phyloP scores from a whole-genome alignment of 108 stramenopile genomes.

The Seminavis robusta region DNA sequence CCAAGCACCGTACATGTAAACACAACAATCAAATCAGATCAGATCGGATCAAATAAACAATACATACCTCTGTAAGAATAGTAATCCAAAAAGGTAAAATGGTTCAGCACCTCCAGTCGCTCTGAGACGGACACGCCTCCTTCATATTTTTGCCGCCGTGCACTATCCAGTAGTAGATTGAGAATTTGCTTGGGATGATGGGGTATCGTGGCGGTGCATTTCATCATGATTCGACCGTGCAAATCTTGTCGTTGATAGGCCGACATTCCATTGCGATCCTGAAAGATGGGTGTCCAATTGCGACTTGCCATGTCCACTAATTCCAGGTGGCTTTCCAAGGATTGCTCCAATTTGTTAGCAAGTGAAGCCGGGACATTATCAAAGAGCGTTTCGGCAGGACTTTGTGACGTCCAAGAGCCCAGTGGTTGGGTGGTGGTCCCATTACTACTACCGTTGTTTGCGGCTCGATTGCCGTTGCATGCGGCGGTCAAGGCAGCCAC shows the following conservation, averaged over 20 bases:
- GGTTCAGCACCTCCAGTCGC: slow-evolving; percentile 4
- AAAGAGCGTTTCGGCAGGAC: background rate
- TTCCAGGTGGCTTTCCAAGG: background rate
- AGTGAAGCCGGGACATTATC: background rate
- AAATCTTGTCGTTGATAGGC: background rate
- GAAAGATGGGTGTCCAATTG: background rate
- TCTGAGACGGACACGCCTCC: background rate
- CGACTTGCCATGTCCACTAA: too few species aligned
- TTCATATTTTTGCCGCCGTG: slow-evolving; percentile 8
- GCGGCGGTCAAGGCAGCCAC: too few species aligned
- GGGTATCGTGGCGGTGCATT: background rate
- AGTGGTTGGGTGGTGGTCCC: background rate
- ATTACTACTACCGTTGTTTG: background rate
- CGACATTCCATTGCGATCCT: background rate
- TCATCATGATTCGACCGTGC: background rate
- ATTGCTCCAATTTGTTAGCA: background rate
- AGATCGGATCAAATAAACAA: too few species aligned
- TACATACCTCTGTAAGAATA: background rate
- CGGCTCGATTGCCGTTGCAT: background rate
- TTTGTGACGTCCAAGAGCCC: background rate
- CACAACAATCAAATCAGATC: slow-evolving; percentile 1
- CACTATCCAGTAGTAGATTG: background rate
- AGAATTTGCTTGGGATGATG: slow-evolving; percentile 12
- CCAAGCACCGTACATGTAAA: slow-evolving; percentile 16
- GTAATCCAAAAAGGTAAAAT: slow-evolving; percentile 11